Conservation (phyloP, 148 eudicot genomes). For the Limonium bicolor region DNA sequence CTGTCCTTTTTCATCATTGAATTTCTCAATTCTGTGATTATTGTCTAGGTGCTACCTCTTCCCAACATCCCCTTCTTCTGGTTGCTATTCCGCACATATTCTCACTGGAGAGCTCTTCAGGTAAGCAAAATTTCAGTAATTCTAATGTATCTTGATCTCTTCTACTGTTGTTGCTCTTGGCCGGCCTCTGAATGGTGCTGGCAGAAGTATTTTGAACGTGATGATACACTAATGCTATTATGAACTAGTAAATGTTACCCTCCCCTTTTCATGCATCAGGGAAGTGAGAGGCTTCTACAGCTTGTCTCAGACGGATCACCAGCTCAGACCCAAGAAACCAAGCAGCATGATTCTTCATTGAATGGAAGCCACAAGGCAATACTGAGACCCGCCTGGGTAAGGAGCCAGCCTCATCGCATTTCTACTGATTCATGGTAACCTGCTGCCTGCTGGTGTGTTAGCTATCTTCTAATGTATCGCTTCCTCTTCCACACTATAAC, state of each 20-base stretch:
- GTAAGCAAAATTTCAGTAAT: conserved; percentile 15
- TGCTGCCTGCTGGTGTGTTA: too few species aligned
- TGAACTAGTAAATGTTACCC: too few species aligned
- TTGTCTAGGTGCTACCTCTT: conserved; percentile 71
- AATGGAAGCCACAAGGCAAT: conserved; percentile 12
- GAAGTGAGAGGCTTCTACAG: conserved; percentile 78
- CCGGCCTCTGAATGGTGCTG: too few species aligned
- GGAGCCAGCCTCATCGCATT: too few species aligned
- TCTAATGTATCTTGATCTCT: neutral
- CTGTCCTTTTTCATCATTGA: neutral
- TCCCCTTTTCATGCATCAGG: conserved; percentile 31
- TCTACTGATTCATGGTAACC: too few species aligned
- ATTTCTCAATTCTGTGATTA: conserved; percentile 1
- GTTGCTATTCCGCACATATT: conserved; percentile 80
- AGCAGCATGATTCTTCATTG: conserved; percentile 7
- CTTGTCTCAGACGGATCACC: conserved; percentile 51
- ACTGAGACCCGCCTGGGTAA: conserved; percentile 34
- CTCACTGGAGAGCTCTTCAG: conserved; percentile 97
- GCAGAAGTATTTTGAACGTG: too few species aligned
- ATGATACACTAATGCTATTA: too few species aligned
- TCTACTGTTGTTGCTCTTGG: neutral
- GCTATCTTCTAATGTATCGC: too few species aligned
- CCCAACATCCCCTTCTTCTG: conserved; percentile 98
- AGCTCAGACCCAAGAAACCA: conserved; percentile 5
- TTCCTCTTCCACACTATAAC: too few species aligned